Percentiles rank a stretch among this genome's conserved stretches.
Evolutionary conservation across 805 yeast genomes (phyloP).

Genomic region (Maudiozyma pseudohumilis): DNA sequence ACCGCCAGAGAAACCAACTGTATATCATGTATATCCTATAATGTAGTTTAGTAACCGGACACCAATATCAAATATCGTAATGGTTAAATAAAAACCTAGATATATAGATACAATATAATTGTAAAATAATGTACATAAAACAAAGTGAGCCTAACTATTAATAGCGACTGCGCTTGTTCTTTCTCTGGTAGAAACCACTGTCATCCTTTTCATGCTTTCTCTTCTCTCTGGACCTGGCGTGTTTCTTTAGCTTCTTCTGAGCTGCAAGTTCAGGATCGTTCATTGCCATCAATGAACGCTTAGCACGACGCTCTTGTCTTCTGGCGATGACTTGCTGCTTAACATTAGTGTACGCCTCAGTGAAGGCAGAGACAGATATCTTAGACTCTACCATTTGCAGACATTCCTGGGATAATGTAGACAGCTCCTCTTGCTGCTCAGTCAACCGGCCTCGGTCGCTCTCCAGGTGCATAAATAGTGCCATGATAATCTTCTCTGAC

Average conservation of each 20-base stretch:
- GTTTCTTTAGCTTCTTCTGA: slow-evolving; percentile 63
- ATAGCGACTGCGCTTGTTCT: slow-evolving; percentile 37
- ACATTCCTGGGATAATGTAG: slow-evolving; percentile 51
- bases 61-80: no score
- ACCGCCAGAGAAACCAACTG: no score
- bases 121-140: no score
- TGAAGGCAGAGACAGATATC: slow-evolving; percentile 63
- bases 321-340: slow-evolving; percentile 47
- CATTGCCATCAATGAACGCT: slow-evolving; percentile 65
- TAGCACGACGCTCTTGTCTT: slow-evolving; percentile 67
- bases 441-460: slow-evolving; percentile 24
- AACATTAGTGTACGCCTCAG: slow-evolving; percentile 52
- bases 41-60: no score
- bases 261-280: slow-evolving; percentile 79
- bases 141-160: no score
- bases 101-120: no score
- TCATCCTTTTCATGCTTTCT: slow-evolving; percentile 67
- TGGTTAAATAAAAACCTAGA: no score
- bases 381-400: slow-evolving; percentile 54
- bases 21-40: no score
- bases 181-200: slow-evolving; percentile 62
- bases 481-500: slow-evolving; percentile 43
- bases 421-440: slow-evolving; percentile 43
- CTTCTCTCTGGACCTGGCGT: slow-evolving; percentile 65
- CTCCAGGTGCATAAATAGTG: slow-evolving; percentile 42